Conservation (phyloP, 108 stramenopile genomes). For the Cyclotella baltica region DNA sequence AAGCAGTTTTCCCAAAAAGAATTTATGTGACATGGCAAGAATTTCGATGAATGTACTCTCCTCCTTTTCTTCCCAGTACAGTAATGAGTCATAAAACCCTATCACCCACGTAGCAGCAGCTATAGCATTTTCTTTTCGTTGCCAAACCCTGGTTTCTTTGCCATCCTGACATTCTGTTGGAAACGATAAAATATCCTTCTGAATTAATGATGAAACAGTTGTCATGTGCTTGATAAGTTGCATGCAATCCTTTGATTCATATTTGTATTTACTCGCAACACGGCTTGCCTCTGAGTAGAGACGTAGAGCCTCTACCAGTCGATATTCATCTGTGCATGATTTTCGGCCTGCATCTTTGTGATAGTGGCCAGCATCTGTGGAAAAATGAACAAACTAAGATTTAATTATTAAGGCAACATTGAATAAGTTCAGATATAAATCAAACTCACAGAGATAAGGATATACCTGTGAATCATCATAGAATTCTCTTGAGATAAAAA, state of each 20-base stretch:
- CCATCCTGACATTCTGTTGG: slow-evolving; percentile 16
- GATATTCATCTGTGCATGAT: slow-evolving; percentile 50
- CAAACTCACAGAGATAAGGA: slow-evolving; percentile 50
- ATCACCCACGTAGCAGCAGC: slow-evolving; percentile 54
- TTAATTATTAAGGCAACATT: neutral
- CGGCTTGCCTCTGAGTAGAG: slow-evolving; percentile 55
- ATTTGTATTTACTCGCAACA: slow-evolving; percentile 58
- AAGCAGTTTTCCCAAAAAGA: slow-evolving; percentile 53
- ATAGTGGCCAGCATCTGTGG: slow-evolving; percentile 58
- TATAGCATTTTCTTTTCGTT: slow-evolving; percentile 46
- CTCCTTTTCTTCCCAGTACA: slow-evolving; percentile 61
- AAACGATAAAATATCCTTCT: slow-evolving; percentile 52
- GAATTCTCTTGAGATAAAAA: slow-evolving; percentile 28
- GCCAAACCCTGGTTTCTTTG: slow-evolving; percentile 43
- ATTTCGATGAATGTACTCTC: slow-evolving; percentile 61
- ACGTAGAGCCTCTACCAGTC: slow-evolving; percentile 55
- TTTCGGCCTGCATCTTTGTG: slow-evolving; percentile 63
- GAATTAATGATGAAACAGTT: slow-evolving; percentile 45
- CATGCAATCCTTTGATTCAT: slow-evolving; percentile 53
- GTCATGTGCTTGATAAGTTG: slow-evolving; percentile 71
- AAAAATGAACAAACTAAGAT: neutral
- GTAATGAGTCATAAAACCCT: slow-evolving; percentile 57
- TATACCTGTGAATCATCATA: slow-evolving; percentile 61
- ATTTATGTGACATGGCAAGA: slow-evolving; percentile 49
- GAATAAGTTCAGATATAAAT: neutral